phyloP scores from a whole-genome alignment of 2,329 filamentous ascomycete species.

The Pseudogymnoascus sp. region DNA sequence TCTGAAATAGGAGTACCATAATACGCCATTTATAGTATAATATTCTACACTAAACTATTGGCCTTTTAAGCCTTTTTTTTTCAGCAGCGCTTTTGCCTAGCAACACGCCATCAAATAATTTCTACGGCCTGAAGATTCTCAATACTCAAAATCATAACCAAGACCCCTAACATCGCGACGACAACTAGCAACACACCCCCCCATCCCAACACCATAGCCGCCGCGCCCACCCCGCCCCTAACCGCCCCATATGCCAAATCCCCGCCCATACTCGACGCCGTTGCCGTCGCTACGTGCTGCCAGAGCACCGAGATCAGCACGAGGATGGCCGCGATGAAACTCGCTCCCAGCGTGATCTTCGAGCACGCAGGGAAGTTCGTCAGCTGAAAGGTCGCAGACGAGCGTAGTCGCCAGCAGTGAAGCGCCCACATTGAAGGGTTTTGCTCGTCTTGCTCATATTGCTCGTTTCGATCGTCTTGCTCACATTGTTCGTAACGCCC shows the following conservation, averaged over 20 bases:
- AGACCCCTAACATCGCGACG: conserved; percentile 84
- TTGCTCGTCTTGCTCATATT: too few species aligned
- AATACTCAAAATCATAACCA: conserved; percentile 96
- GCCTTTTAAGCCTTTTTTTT: not conserved
- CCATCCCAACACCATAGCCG: conserved; percentile 96
- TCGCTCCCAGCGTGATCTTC: conserved; percentile 85
- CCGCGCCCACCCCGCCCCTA: conserved; percentile 79
- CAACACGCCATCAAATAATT: conserved; percentile 23
- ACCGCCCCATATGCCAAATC: conserved; percentile 88
- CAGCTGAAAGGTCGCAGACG: too few species aligned
- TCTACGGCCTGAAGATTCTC: conserved; percentile 51
- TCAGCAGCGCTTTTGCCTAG: not conserved
- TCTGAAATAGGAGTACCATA: not conserved
- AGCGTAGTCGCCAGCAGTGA: too few species aligned
- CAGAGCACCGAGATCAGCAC: conserved; percentile 68
- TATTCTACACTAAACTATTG: not conserved
- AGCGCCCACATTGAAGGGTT: conserved; percentile 50
- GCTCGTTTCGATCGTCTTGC: too few species aligned
- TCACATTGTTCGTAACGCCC: not conserved
- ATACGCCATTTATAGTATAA: not conserved
- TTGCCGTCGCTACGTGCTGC: conserved; percentile 95
- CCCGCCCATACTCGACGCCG: conserved; percentile 86
- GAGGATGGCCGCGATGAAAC: conserved; percentile 70
- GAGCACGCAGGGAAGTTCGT: too few species aligned
- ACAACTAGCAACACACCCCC: conserved; percentile 91